Evolutionary conservation across 169 alveolate species (phyloP), one percentile per base, ranked within the genome.

Genomic region (Plasmodium fragile): DNA sequence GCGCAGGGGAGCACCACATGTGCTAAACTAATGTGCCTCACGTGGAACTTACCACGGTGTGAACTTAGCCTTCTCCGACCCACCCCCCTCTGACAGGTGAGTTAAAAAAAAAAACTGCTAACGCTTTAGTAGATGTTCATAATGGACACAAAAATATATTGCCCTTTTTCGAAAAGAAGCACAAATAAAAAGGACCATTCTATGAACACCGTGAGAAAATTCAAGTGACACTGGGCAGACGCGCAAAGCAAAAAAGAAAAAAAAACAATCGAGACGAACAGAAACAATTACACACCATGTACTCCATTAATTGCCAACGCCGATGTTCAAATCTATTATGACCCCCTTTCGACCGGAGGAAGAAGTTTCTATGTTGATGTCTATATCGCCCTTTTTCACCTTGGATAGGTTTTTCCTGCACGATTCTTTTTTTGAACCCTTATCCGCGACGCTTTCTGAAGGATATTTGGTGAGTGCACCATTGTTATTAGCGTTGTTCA

Each of bases 341-440:
- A 89, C 82, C n/a, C 94, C 94, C 41, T 65, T 77, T 16, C 71
- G 53, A 32, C 39, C 32, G n/a, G 87, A 78, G 36, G 94, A 89
- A 4, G 94, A 78, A n/a, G 94, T 89, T 89, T 89, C 94, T 53
- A 89, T 89, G 53, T 89, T 89, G 65, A 89, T 89, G 45, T 89
- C 94, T 55, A 89, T 89, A 36, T 89, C 89, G 30, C 94, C 94
- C 52, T 89, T 89, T 59, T 52, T 89, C 71, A 89, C 69, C 81
- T 79, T 77, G 28, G 94, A 89, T 36, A 78, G 32, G 34, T 89
- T 89, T 89, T 78, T 79, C 78, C 94, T 69, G 34, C 73, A 77
- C n/a, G 49, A 55, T 22, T 89, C 94, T 34, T 78, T 79, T 78
- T 78, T 89, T 30, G 71, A 73, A 55, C 4, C 22, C n/a, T 78